A percentile compares a stretch with the other conserved stretches of the same genome.
Conservation (phyloP, 1,139 yeast genomes). For the Geotrichum aggregatum region DNA sequence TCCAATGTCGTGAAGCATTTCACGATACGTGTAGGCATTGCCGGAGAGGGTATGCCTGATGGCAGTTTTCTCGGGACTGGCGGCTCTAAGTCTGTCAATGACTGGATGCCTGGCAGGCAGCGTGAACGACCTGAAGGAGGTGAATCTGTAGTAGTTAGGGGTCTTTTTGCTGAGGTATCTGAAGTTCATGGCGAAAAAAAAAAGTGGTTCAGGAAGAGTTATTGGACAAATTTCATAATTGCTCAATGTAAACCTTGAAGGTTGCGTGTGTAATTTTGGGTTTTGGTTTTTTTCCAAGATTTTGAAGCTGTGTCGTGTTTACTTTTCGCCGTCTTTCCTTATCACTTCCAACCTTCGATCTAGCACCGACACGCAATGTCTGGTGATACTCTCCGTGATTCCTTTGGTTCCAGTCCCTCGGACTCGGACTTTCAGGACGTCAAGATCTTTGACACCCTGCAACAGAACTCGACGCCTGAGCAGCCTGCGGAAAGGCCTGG, state of each 20-base stretch:
- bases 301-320: background rate
- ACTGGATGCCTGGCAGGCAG: conserved; percentile 21
- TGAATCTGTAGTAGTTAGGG: background rate
- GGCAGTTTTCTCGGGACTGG: conserved; percentile 30
- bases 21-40: conserved; percentile 35
- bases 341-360: too few species aligned
- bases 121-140: conserved; percentile 7
- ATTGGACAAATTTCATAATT: too few species aligned
- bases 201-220: background rate
- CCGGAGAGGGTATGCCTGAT: conserved; percentile 37
- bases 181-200: background rate
- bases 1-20: conserved; percentile 32
- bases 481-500: conserved; percentile 11
- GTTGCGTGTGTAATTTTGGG: background rate
- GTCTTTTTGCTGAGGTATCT: background rate
- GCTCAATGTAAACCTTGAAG: background rate
- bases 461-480: background rate
- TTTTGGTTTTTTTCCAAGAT: background rate
- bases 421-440: background rate
- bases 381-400: background rate
- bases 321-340: too few species aligned
- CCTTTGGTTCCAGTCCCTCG: background rate
- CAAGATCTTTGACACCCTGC: background rate
- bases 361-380: conserved; percentile 1
- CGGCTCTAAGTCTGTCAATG: conserved; percentile 14